A percentile compares a stretch with the other conserved stretches of the same genome.
phyloP scores from a whole-genome alignment of 129 eudicot species.

The Artemisia tridentata region DNA sequence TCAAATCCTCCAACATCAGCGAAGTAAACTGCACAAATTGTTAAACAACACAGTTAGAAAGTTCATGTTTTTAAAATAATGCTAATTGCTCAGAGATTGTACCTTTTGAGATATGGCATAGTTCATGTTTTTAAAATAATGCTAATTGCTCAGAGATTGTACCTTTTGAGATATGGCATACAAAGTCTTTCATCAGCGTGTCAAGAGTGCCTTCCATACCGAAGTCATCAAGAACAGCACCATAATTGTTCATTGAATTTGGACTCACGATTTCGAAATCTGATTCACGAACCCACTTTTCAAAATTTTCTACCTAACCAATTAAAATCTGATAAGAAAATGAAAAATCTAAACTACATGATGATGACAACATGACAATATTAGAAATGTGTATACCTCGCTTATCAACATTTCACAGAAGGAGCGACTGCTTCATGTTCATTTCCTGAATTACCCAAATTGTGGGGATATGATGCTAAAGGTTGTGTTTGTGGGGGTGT shows the following conservation, averaged over 20 bases:
- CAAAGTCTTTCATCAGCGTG: conserved; percentile 76
- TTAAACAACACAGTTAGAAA: neutral
- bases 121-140: too few species aligned
- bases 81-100: too few species aligned
- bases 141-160: neutral
- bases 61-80: too few species aligned
- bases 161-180: conserved; percentile 83
- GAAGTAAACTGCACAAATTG: conserved; percentile 67
- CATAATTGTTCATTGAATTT: conserved; percentile 82
- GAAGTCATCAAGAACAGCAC: conserved; percentile 97
- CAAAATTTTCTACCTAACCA: conserved; percentile 85
- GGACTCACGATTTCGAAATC: conserved; percentile 93
- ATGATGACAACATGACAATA: conserved; percentile 18
- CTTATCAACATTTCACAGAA: conserved; percentile 77
- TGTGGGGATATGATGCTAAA: too few species aligned
- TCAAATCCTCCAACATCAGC: conserved; percentile 88
- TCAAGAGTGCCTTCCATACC: conserved; percentile 88
- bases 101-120: too few species aligned
- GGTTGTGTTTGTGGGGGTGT: too few species aligned
- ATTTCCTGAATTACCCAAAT: too few species aligned
- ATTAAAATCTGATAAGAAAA: conserved; percentile 46
- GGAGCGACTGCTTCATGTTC: too few species aligned
- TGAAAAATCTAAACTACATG: conserved; percentile 36
- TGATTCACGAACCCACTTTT: conserved; percentile 82
- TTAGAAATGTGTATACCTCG: conserved; percentile 53